A percentile compares a stretch with the other conserved stretches of the same genome.
phyloP scores from a whole-genome alignment of 2,329 filamentous ascomycete species.

The Ceratocystis eucalypticola region DNA sequence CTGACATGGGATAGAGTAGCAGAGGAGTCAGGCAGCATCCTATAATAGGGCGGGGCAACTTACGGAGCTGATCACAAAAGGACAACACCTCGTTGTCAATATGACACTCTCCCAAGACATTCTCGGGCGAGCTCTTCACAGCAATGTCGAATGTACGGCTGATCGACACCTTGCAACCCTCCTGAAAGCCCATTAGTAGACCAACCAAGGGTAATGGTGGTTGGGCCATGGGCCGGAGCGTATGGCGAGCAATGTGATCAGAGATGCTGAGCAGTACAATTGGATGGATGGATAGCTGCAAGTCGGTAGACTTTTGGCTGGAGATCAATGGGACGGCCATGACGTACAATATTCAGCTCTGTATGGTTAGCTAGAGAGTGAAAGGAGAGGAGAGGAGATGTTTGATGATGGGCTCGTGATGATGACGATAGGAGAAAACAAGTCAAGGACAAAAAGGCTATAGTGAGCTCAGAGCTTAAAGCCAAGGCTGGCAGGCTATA shows the following conservation, averaged over 20 bases:
- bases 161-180: conserved; percentile 78
- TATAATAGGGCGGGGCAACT: not conserved
- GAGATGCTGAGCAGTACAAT: conserved; percentile 92
- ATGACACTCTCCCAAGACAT: conserved; percentile 26
- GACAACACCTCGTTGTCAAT: conserved; percentile 6
- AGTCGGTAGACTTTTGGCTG: conserved; percentile 53
- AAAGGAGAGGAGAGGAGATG: not conserved
- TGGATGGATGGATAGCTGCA: conserved; percentile 77
- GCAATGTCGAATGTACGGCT: conserved; percentile 77
- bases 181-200: conserved; percentile 80
- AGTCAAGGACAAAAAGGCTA: not conserved
- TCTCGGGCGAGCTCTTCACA: conserved; percentile 44
- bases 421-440: not conserved
- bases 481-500: too few species aligned
- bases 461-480: not conserved
- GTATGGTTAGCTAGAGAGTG: not conserved
- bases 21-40: not conserved
- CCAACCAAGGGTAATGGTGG: conserved; percentile 68
- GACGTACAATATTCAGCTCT: not conserved
- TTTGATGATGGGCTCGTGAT: not conserved
- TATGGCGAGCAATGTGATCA: conserved; percentile 88
- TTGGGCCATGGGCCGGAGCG: conserved; percentile 43
- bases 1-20: not conserved
- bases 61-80: conserved; percentile 9
- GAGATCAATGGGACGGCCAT: conserved; percentile 37